Evolutionary conservation across 805 yeast genomes (phyloP), one percentile per base, ranked within the genome.

Genomic region (Schizosaccharomyces japonicus): DNA sequence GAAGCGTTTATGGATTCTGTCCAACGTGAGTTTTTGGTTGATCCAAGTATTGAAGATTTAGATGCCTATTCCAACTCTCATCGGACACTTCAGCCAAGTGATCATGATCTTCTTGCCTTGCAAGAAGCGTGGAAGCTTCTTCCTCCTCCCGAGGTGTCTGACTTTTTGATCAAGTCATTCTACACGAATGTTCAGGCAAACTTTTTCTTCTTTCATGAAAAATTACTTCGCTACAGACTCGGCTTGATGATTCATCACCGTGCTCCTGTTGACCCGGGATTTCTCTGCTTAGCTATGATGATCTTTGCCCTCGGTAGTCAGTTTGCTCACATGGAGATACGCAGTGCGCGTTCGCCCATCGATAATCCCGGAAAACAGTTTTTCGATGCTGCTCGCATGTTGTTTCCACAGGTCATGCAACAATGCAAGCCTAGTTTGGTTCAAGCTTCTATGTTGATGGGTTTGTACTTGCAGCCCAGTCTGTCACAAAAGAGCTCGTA

Each of bases 271-370:
- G 46, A 42, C 5, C 31, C 46, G 10, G 32, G 31, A 4, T 42
- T 42, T 29, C 46, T 42, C 27, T 23, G 46, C 15, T 27, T 42
- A n/a, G 21, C 26, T 7, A 15, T 42, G 46, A 42, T 42, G 46
- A 29, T 42, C 17, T 29, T 42, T 27, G 46, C 46, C 11, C 10
- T 42, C 21, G 46, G 46, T 15, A 42, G 46, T 42, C 30, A 26
- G 19, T 42, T 42, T 17, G 46, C 46, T 42, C 33, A 42, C 23
- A n/a, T 42, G 7, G 46, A 42, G n/a, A 27, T 29, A 7, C 46
- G 19, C 1, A 23, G 31, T 27, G 42, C 42, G 13, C 17, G 42
- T n/a, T 19, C 25, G 6, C 29, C 29, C 11, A 15, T 29, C 10
- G 33, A 27, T 17, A 29, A 42, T 27, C 33, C 46, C 17, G 46